Base-by-base conservation (phyloP, 2,329 filamentous ascomycete species). In the Ophiostoma ips region DNA sequence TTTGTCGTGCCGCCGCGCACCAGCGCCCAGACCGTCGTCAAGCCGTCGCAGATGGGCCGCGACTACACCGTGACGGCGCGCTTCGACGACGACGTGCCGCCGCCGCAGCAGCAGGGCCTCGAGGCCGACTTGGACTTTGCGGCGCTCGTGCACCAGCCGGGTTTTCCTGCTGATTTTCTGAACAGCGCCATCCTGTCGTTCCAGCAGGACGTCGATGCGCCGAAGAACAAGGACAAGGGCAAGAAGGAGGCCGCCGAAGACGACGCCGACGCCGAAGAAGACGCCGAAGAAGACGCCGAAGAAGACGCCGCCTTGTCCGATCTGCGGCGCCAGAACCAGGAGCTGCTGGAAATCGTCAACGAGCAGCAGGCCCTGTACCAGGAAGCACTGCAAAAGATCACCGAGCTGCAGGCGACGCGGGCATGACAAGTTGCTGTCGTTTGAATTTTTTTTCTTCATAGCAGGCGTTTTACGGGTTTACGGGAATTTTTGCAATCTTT, bases 41-140 rank as follows among this genome's bases (percentile, higher is more conserved):
- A 95, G 68, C 90, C 90, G n/a, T 81, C 79, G 54, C 74, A 83
- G 53, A 79, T 74, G 46, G 73, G 76, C 53, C 71, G 76, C 36
- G 75, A 73, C 55, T 87, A 89, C 61, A 74, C 73, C 4, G 71
- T 87, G 53, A 81, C 73, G 15, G 69, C 79, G 12, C 81, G 86
- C 61, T 68, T 88, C n/a, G 69, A 70, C 13, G 64, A 70, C 38
- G 41, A 38, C 8, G 21, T 36, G n/a, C 30, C 12, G 13, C 24
- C 43, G 40, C n/a, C 24, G 24, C 24, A 28, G 8, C 24, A 28
- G 8, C 24, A 43, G 15, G n/a, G 15, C 40, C 21, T 30, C 8
- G 40, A 30, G 24, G 24, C 24, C 15, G 24, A n/a, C 40, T 13
- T n/a, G n/a, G 63, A 66, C 52, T 71, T 79, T 48, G 62, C 62